A percentile compares a stretch with the other conserved stretches of the same genome.
Evolutionary conservation across 2,329 filamentous ascomycete species (phyloP).

Genomic region (Whalleya microplaca): DNA sequence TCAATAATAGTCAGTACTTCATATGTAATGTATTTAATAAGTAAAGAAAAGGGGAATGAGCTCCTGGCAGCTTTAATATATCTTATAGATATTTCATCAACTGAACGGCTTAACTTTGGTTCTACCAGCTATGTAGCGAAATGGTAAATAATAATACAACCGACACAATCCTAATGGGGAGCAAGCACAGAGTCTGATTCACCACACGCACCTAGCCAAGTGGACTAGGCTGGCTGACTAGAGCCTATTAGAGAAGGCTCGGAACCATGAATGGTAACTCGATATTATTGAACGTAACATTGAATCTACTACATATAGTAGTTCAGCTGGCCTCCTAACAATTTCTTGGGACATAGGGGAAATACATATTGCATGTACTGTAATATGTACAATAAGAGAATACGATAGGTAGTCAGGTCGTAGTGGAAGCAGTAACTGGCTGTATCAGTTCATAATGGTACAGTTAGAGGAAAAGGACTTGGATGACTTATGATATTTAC

Average conservation of each 20-base stretch:
- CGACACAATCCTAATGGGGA: neutral
- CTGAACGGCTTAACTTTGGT: neutral
- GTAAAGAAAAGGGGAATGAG: neutral
- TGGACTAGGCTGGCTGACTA: neutral
- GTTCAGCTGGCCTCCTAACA: too few relatives aligned
- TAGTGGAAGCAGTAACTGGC: neutral
- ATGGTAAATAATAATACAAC: neutral
- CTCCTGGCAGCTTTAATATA: neutral
- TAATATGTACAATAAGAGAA: neutral
- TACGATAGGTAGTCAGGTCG: neutral
- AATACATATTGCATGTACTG: neutral
- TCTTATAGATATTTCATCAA: neutral
- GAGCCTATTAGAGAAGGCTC: too few relatives aligned
- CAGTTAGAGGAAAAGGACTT: too few relatives aligned
- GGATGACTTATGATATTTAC: too few relatives aligned
- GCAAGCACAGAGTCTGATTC: neutral
- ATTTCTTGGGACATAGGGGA: neutral
- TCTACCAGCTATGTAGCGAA: neutral
- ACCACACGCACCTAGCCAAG: neutral
- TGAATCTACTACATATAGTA: neutral
- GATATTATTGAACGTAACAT: neutral
- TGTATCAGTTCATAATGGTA: neutral
- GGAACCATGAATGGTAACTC: too few relatives aligned
- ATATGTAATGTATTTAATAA: neutral
- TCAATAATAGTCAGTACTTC: too few relatives aligned